Conservation (phyloP, 345 rosid species). For the Heritiera fomes region DNA sequence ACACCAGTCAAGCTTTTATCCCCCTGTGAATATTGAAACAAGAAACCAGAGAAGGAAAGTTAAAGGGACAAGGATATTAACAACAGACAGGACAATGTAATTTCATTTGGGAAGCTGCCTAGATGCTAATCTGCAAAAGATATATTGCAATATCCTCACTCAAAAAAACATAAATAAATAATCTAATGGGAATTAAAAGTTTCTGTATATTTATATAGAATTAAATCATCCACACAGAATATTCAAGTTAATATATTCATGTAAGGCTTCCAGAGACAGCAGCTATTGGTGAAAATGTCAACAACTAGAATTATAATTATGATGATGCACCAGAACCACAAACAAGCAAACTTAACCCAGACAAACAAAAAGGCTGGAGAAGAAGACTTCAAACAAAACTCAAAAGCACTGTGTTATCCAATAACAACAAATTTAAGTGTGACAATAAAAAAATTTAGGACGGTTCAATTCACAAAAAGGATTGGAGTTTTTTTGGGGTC, state of each 20-base stretch:
- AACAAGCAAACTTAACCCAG: not conserved
- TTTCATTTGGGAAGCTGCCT: not conserved
- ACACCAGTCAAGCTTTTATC: constrained; percentile 68
- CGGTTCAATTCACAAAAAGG: no score
- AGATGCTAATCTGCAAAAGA: not conserved
- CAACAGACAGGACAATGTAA: not conserved
- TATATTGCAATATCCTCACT: not conserved
- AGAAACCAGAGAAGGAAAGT: not conserved
- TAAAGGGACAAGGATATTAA: not conserved
- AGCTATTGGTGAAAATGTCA: constrained; percentile 4
- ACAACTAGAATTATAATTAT: not conserved
- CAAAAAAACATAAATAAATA: not conserved
- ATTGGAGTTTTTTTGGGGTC: not conserved
- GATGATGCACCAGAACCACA: constrained; percentile 1
- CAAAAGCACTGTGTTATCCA: not conserved
- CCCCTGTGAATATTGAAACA: constrained; percentile 51
- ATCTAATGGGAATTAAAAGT: not conserved
- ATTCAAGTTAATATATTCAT: not conserved
- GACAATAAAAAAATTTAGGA: not conserved
- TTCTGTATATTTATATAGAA: not conserved
- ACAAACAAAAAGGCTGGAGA: not conserved
- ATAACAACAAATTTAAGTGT: not conserved
- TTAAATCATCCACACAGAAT: not conserved
- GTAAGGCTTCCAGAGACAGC: not conserved
- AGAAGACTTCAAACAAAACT: not conserved